Evolutionary conservation across 192 early-diverging fungal species (phyloP), one percentile per base, ranked within the genome.

Genomic region (Phycomyces blakesleeanus): DNA sequence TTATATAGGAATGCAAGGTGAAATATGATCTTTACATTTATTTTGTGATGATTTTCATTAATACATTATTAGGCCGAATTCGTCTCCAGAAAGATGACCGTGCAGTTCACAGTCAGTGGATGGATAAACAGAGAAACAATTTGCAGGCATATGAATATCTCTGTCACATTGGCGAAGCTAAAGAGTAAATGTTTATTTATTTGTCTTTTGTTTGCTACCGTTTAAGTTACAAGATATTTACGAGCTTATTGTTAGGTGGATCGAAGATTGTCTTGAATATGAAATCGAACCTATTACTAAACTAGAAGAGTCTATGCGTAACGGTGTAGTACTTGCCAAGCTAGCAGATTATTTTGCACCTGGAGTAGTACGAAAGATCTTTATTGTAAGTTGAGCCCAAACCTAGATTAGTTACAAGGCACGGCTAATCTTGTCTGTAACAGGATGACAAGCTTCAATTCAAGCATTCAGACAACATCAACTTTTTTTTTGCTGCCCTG

Each of bases 71-170:
- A 65, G 63, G 63, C 49, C 57, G 66, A 38, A 68, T 68, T 51
- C 66, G 66, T 39, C 59, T 61, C 41, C 34, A 68, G 61, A 61
- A 61, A 51, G 26, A 58, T 24, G 66, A 61, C 18, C 44, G 11
- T 12, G 18, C 18, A 2, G 12, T 47, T 9, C 72, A 51, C 25
- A 74, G 78, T 29, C 78, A 77, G 55, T 69, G 67, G 67, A 62
- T 69, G 15, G 67, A 99, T 69, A 72, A 88, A 24, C 91, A 97
- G 76, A 81, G 98, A 54, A 85, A 85, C 49, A 89, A 96, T 55
- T 71, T 98, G 53, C 92, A 93, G 34, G 97, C 98, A n/a, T 99
- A 99, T 75, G 98, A 99, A 76, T 99, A 99, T 66, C 83, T 98
- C 5, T 99, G 98, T 63, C 98, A 98, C 64, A 91, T 99, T 51